phyloP scores from a whole-genome alignment of 176 grass and related monocot species.

The Alopecurus myosuroides region DNA sequence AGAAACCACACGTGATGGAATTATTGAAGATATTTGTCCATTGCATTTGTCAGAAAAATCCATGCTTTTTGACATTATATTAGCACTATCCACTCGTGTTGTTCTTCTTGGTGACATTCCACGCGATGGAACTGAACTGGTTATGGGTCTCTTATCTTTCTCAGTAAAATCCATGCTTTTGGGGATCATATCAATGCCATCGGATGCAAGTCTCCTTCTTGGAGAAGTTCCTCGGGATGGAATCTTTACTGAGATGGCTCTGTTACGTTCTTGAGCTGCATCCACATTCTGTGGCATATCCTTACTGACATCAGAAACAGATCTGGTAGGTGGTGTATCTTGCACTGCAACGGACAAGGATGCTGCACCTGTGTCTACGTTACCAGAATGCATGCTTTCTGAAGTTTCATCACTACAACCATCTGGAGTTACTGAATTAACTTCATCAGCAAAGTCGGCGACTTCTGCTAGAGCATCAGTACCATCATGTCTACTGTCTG shows the following conservation, averaged over 20 bases:
- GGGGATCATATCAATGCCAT: conserved; percentile 34
- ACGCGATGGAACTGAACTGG: conserved; percentile 22
- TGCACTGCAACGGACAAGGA: conserved; percentile 25
- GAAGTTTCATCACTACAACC: conserved; percentile 16
- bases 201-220: conserved; percentile 40
- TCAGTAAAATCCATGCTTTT: conserved; percentile 43
- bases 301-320: conserved; percentile 19
- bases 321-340: conserved; percentile 13
- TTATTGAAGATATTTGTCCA: conserved; percentile 30
- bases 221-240: conserved; percentile 51
- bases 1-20: conserved; percentile 30
- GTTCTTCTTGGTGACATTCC: conserved; percentile 55
- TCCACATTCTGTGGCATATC: conserved; percentile 13
- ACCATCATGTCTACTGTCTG: conserved; percentile 26
- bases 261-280: conserved; percentile 16
- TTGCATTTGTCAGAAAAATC: conserved; percentile 53
- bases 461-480: conserved; percentile 18
- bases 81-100: conserved; percentile 25
- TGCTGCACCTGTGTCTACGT: background rate
- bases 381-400: conserved; percentile 29
- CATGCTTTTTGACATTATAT: conserved; percentile 44
- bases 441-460: conserved; percentile 13
- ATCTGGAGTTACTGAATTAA: background rate
- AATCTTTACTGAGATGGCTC: conserved; percentile 31
- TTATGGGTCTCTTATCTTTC: conserved; percentile 33